These are phyloP conservation scores for Aspergillus ustus DNA, from an alignment of 2,329 filamentous ascomycete species.

Conservation along the genomic window DNA sequence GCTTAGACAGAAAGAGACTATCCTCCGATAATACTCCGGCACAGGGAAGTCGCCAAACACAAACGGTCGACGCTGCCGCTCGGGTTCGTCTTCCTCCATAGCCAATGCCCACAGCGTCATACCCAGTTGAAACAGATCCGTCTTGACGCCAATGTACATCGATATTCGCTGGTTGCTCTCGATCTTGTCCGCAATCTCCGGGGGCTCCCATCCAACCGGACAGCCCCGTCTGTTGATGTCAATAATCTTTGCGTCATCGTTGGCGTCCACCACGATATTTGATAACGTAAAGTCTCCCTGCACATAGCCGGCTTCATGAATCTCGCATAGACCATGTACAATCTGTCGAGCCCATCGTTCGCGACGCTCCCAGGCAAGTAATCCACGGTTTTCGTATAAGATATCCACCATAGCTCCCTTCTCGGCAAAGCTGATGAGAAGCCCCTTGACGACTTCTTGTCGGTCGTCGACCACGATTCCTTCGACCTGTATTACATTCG, in stretches of 20 bases:
- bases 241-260: constrained; percentile 91
- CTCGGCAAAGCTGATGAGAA: constrained; percentile 86
- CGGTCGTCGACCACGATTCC: constrained; percentile 85
- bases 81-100: constrained; percentile 86
- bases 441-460: constrained; percentile 75
- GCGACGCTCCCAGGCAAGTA: constrained; percentile 70
- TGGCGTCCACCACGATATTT: constrained; percentile 89
- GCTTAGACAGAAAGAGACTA: constrained; percentile 78
- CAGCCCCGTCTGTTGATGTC: constrained; percentile 98
- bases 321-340: constrained; percentile 83
- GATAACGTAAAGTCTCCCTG: constrained; percentile 97
- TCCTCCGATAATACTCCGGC: constrained; percentile 76
- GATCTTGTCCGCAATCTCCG: constrained; percentile 83
- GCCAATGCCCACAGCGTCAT: constrained; percentile 97
- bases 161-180: constrained; percentile 87
- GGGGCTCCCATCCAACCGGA: constrained; percentile 95
- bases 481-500: constrained; percentile 81
- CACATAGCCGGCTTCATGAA: constrained; percentile 94
- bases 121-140: constrained; percentile 91
- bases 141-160: constrained; percentile 98
- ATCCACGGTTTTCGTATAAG: constrained; percentile 75
- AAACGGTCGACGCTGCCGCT: constrained; percentile 74
- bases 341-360: constrained; percentile 92
- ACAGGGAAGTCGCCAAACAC: constrained; percentile 59
- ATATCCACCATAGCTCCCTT: constrained; percentile 88